These are phyloP conservation scores for Hypoxylon sp. DNA, from an alignment of 2,329 filamentous ascomycete species.

Conservation along the genomic window DNA sequence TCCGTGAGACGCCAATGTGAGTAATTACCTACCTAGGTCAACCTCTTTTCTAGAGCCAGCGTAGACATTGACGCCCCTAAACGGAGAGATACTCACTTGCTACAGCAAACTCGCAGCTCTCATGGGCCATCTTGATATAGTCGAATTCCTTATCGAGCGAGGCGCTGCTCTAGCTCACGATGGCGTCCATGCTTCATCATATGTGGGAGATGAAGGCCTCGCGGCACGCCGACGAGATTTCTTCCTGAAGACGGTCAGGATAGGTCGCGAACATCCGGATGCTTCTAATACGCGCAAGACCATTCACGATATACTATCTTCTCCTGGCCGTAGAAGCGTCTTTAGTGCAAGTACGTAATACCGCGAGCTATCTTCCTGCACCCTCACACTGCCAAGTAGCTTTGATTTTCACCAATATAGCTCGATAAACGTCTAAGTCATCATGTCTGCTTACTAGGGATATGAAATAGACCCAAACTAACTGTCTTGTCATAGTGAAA, in stretches of 20 bases:
- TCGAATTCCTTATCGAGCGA: conserved; percentile 37
- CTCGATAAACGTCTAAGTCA: no score
- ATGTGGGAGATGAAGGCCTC: conserved; percentile 28
- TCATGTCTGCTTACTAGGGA: neutral
- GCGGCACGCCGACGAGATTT: conserved; percentile 34
- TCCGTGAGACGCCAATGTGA: conserved; percentile 40
- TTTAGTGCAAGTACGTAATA: conserved; percentile 26
- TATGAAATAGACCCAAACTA: neutral
- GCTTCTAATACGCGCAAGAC: conserved; percentile 23
- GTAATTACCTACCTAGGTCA: conserved; percentile 8
- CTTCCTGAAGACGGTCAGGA: conserved; percentile 17
- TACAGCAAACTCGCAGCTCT: conserved; percentile 44
- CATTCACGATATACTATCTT: conserved; percentile 31
- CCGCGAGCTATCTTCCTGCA: neutral
- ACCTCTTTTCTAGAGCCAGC: neutral
- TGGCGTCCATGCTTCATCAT: conserved; percentile 30
- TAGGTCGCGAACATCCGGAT: conserved; percentile 30
- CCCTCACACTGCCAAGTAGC: neutral
- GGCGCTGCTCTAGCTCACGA: conserved; percentile 30
- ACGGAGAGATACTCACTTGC: neutral
- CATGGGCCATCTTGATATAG: conserved; percentile 44
- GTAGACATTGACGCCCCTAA: neutral
- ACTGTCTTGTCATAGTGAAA: conserved; percentile 16
- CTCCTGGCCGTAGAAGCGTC: conserved; percentile 31
- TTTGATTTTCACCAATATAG: neutral